These are phyloP conservation scores for Yarrowia sp. DNA, from an alignment of 805 yeast genomes.

Conservation along the genomic window DNA sequence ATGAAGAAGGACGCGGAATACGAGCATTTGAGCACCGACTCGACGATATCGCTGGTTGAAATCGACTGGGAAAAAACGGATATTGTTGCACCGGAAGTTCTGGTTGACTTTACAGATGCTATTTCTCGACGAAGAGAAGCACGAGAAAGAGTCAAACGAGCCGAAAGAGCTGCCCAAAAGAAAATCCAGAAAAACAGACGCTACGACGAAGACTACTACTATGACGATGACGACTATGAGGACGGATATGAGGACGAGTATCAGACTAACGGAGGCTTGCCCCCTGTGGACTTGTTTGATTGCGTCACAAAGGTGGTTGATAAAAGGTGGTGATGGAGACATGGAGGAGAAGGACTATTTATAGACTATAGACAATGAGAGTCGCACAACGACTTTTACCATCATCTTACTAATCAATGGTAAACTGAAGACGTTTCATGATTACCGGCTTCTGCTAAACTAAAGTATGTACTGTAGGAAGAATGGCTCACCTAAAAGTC, in stretches of 20 bases:
- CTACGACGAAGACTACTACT: background rate
- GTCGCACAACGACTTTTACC: too few species aligned
- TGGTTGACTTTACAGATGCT: constrained; percentile 3
- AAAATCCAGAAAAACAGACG: background rate
- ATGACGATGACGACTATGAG: constrained; percentile 9
- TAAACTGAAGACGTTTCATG: background rate
- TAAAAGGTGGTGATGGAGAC: background rate
- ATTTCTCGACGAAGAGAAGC: constrained; percentile 17
- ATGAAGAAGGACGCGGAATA: constrained; percentile 22
- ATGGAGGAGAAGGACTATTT: background rate
- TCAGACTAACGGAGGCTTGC: constrained; percentile 13
- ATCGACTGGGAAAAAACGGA: constrained; percentile 30
- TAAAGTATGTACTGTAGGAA: too few species aligned
- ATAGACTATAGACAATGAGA: background rate
- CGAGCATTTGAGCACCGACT: constrained; percentile 6
- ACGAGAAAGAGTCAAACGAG: constrained; percentile 2
- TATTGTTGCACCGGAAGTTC: constrained; percentile 1
- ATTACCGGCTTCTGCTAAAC: too few species aligned
- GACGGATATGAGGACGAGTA: constrained; percentile 13
- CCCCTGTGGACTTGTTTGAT: constrained; percentile 22
- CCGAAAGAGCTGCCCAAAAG: constrained; percentile 20
- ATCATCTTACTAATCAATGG: too few species aligned
- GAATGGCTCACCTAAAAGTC: too few species aligned
- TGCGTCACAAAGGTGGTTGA: constrained; percentile 19
- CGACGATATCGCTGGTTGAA: background rate